Evolutionary conservation across 2,329 filamentous ascomycete species (phyloP), one percentile per base, ranked within the genome.

Genomic region (Cercospora sesami): DNA sequence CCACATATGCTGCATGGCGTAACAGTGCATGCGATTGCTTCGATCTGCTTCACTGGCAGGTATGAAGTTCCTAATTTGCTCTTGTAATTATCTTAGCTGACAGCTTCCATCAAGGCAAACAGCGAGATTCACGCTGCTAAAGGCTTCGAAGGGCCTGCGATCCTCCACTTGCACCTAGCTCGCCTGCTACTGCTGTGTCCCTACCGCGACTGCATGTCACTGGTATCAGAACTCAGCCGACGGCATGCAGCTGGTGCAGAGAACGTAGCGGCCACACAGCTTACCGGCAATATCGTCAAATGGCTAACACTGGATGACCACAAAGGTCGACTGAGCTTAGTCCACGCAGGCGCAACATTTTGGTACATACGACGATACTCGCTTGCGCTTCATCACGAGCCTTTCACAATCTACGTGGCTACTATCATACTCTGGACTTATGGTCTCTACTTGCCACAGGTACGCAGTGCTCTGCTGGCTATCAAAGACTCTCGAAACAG

Each of bases 221-320:
- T 69, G 16, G 63, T 62, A 7, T 51, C 39, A 7, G 33, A 66
- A 26, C 57, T 68, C 30, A 65, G 55, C 16, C 58, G 55, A 33
- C 53, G 51, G 16, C 63, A 65, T 26, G 53, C 45, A 3, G 28
- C 61, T 14, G 36, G 53, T 21, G 3, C 58, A 31, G 55, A 65
- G 5, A 31, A 58, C 7, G 31, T 45, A n/a, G 23, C 66, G 7
- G 64, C 30, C 33, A 63, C 64, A 45, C 62, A 70, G 10, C 66
- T 70, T 1, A 60, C 63, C 6, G 66, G 51, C 18, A 66, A 45
- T 28, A 63, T 70, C 26, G 55, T 68, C 48, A 48, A 66, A 55
- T 70, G 66, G 60, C 62, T 70, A 9, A 68, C 68, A 14, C 42
- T 69, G 26, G 69, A 70, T 53, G 64, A 70, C n/a, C 68, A 69